phyloP scores from a whole-genome alignment of 1,284 basidiomycete genomes.

The Ustilago trichophora region DNA sequence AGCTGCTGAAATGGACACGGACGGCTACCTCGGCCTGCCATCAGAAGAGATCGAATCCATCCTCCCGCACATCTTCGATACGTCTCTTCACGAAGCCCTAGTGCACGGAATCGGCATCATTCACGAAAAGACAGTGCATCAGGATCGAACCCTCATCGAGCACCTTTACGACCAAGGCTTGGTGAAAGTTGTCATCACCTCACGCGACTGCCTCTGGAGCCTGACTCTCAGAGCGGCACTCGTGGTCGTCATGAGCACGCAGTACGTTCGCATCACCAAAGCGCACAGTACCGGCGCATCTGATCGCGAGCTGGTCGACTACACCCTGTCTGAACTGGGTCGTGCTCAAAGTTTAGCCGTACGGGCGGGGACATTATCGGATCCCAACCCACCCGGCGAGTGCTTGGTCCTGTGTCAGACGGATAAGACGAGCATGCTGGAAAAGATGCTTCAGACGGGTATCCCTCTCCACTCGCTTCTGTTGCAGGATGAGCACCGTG shows the following conservation, averaged over 20 bases:
- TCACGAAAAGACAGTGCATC: slow-evolving; percentile 76
- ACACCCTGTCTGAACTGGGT: slow-evolving; percentile 81
- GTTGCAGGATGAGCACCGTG: slow-evolving; percentile 69
- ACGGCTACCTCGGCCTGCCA: slow-evolving; percentile 76
- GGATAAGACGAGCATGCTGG: slow-evolving; percentile 80
- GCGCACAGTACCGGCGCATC: slow-evolving; percentile 28
- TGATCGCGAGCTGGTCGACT: slow-evolving; percentile 80
- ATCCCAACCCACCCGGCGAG: slow-evolving; percentile 54
- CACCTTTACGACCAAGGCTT: slow-evolving; percentile 84
- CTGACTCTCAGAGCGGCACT: slow-evolving; percentile 80
- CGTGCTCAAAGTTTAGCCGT: slow-evolving; percentile 90
- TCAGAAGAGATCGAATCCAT: slow-evolving; percentile 74
- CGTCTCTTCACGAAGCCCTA: slow-evolving; percentile 77
- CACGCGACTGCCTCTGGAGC: slow-evolving; percentile 85
- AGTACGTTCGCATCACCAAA: slow-evolving; percentile 74
- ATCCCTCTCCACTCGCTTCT: slow-evolving; percentile 86
- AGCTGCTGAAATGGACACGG: slow-evolving; percentile 75
- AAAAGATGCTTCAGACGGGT: slow-evolving; percentile 83
- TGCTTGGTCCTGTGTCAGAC: slow-evolving; percentile 85
- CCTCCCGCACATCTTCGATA: slow-evolving; percentile 74
- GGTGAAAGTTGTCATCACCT: slow-evolving; percentile 82
- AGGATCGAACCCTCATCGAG: slow-evolving; percentile 81
- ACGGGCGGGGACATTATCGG: slow-evolving; percentile 70
- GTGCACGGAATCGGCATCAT: slow-evolving; percentile 90
- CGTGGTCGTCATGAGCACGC: slow-evolving; percentile 91